Base-by-base conservation (phyloP, 768 basidiomycete genomes). In the Lactarius tabidus region DNA sequence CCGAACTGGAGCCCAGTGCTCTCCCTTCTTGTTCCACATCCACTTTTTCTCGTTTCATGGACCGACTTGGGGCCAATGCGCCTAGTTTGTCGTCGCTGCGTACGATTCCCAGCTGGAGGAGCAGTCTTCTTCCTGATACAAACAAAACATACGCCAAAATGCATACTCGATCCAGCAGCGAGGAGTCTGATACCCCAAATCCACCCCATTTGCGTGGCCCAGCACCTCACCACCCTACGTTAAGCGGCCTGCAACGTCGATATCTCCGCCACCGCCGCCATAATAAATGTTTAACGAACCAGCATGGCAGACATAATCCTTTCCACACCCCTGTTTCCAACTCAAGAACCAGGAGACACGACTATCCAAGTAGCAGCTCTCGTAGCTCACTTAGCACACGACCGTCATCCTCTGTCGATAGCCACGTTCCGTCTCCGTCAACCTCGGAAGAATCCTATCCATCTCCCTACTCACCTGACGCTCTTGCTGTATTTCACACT, bases 381-480 rank as follows among this genome's bases (percentile, higher is more conserved):
- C 35, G 51, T 23, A 29, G 51, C 20, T 62, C 65, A 28, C 20
- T 52, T 35, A 52, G 18, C 57, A 53, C 31, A 6, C 17, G 20
- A 10, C 60, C 28, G 15, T 36, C 57, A 18, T 54, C 57, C n/a
- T 45, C 29, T 15, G 20, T 12, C 9, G 31, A 31, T 31, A 26
- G 29, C 18, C 31, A 29, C 28, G 7, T 53, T 15, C 60, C 60
- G 35, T 61, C 57, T 20, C 65, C 65, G 1, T 45, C 51, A 15
- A 62, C 39, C 4, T 58, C 60, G 6, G 65, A 62, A 26, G 65
- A 66, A 31, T 62, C 65, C 6, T 62, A 62, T 53, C 65, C 65
- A 12, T 66, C 65, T 17, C 60, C 60, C 23, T 53, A 45, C 57
- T 66, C 65, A 5, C 26, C 57, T 10, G 60, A 66, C 29, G 65